phyloP scores from a whole-genome alignment of 768 basidiomycete species.

The Peribolospora baueri region DNA sequence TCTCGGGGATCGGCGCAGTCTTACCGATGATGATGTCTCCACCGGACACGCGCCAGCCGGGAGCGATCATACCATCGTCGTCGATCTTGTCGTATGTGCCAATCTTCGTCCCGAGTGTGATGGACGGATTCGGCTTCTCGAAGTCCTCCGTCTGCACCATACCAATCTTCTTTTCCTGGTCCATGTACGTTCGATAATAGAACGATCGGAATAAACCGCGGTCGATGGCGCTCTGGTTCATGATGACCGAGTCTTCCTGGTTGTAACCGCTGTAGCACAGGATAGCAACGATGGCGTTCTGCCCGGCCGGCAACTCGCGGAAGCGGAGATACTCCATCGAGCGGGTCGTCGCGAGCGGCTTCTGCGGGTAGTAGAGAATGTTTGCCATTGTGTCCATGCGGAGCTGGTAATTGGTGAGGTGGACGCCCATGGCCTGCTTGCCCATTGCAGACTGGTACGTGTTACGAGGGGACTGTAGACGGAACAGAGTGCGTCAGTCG shows the following conservation, averaged over 20 bases:
- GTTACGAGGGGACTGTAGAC: constrained; percentile 76
- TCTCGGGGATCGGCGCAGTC: constrained; percentile 86
- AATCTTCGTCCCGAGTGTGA: constrained; percentile 86
- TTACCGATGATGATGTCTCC: constrained; percentile 99
- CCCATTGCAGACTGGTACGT: constrained; percentile 99
- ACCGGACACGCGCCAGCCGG: constrained; percentile 78
- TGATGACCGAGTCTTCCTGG: constrained; percentile 99
- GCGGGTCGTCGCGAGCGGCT: constrained; percentile 90
- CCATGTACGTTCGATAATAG: constrained; percentile 96
- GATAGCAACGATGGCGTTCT: constrained; percentile 96
- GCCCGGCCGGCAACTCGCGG: constrained; percentile 93
- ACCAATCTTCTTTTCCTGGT: constrained; percentile 89
- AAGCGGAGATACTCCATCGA: constrained; percentile 99
- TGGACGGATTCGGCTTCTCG: constrained; percentile 80
- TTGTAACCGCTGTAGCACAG: constrained; percentile 98
- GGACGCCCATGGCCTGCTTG: constrained; percentile 99
- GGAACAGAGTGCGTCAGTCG: constrained; percentile 4
- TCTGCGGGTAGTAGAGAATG: constrained; percentile 96
- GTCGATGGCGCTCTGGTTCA: constrained; percentile 98
- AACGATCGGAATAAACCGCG: constrained; percentile 95
- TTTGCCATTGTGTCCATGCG: constrained; percentile 99
- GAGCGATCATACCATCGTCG: constrained; percentile 82
- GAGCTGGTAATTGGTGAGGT: constrained; percentile 89
- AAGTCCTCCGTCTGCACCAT: constrained; percentile 81
- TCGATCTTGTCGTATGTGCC: constrained; percentile 98